Percentiles rank a stretch among this genome's conserved stretches.
phyloP scores from a whole-genome alignment of 805 yeast species.

The Sugiyamaella americana region DNA sequence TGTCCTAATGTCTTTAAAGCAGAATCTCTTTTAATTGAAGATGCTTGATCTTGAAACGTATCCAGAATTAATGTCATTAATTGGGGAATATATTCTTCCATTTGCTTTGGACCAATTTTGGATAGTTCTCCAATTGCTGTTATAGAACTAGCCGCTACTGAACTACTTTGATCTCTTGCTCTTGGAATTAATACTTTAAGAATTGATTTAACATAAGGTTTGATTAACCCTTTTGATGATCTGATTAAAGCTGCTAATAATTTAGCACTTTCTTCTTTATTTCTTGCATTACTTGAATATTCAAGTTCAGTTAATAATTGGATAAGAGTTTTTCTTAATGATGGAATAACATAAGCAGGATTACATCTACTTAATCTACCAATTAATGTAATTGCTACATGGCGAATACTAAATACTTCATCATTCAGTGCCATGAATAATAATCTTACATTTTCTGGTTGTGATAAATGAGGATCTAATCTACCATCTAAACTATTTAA shows the following conservation, averaged over 20 bases:
- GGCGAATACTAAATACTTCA: constrained; percentile 76
- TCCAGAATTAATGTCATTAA: constrained; percentile 85
- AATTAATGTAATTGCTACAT: constrained; percentile 67
- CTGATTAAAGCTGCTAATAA: constrained; percentile 66
- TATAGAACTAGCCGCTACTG: constrained; percentile 82
- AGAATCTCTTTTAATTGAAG: constrained; percentile 81
- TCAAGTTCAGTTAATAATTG: constrained; percentile 82
- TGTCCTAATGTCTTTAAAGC: constrained; percentile 86
- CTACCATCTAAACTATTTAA: constrained; percentile 57
- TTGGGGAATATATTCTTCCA: constrained; percentile 56
- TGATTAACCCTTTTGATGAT: constrained; percentile 73
- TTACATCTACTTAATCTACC: constrained; percentile 82
- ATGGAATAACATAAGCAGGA: constrained; percentile 95
- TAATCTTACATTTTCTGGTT: constrained; percentile 81
- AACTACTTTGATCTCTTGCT: constrained; percentile 62
- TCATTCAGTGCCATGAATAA: constrained; percentile 88
- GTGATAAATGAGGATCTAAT: constrained; percentile 89
- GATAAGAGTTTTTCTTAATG: constrained; percentile 75
- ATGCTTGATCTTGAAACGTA: constrained; percentile 87
- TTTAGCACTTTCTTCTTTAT: constrained; percentile 81
- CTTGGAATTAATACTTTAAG: constrained; percentile 75
- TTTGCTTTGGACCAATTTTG: constrained; percentile 75
- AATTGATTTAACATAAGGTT: constrained; percentile 89
- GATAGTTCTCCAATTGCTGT: constrained; percentile 85
- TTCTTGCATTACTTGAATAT: constrained; percentile 66